Percentiles rank a stretch among this genome's conserved stretches.
phyloP scores from a whole-genome alignment of 1,284 basidiomycete genomes.

The Moesziomyces globuligerus region DNA sequence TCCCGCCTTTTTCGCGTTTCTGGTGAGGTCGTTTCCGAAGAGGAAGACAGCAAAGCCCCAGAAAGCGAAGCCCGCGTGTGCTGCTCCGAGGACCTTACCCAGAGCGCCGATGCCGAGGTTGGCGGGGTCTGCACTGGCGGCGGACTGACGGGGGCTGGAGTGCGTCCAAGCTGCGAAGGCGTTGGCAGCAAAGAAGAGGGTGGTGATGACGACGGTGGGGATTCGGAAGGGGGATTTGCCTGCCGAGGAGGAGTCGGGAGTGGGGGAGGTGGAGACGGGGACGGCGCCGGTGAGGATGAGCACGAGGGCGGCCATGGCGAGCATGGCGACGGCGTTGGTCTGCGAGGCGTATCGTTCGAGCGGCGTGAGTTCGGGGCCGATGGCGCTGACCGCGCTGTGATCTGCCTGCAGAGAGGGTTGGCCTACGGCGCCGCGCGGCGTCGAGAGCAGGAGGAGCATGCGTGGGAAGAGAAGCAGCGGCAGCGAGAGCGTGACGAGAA shows the following conservation, averaged over 20 bases:
- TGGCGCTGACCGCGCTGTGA: conserved; percentile 22
- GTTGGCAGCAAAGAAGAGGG: conserved; percentile 38
- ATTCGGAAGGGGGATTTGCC: conserved; percentile 40
- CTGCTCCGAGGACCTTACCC: conserved; percentile 31
- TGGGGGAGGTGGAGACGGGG: conserved; percentile 38
- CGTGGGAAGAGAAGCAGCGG: conserved; percentile 45
- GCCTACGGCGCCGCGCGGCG: conserved; percentile 40
- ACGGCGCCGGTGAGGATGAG: conserved; percentile 44
- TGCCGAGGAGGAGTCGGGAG: conserved; percentile 27
- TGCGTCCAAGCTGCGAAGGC: conserved; percentile 31
- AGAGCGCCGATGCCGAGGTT: conserved; percentile 41
- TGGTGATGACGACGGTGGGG: conserved; percentile 39
- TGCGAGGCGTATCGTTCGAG: conserved; percentile 39
- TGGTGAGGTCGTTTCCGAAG: conserved; percentile 45
- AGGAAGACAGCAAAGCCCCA: conserved; percentile 48
- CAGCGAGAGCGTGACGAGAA: conserved; percentile 38
- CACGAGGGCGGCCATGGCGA: conserved; percentile 30
- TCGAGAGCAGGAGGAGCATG: conserved; percentile 39
- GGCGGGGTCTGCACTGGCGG: conserved; percentile 7
- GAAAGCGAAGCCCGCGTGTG: conserved; percentile 32
- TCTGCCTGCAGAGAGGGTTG: conserved; percentile 16
- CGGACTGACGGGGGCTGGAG: conserved; percentile 10
- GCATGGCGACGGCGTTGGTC: conserved; percentile 41
- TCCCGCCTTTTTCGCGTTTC: conserved; percentile 46
- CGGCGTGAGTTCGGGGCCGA: conserved; percentile 46